Conservation (phyloP, 2,329 filamentous ascomycete species). For the Chaetomium globosum region DNA sequence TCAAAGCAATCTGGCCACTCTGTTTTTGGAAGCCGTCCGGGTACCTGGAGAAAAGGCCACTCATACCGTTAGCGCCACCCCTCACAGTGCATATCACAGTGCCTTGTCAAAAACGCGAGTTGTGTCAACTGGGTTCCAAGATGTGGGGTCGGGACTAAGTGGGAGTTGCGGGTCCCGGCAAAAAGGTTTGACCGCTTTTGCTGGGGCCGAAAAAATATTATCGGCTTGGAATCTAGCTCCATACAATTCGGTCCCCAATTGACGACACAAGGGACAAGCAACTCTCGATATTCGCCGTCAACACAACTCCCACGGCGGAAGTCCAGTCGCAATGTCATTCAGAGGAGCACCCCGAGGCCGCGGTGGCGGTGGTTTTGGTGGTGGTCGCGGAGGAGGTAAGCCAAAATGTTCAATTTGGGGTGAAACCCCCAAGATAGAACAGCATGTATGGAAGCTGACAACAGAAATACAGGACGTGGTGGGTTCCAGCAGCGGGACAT, state of each 20-base stretch:
- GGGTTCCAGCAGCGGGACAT: slow-evolving; percentile 62
- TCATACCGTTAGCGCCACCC: not conserved
- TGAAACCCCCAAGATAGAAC: not conserved
- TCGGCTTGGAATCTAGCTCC: slow-evolving; percentile 12
- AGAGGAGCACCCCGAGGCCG: slow-evolving; percentile 54
- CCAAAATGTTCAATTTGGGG: slow-evolving; percentile 33
- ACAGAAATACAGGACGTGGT: slow-evolving; percentile 54
- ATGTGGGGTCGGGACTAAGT: slow-evolving; percentile 8
- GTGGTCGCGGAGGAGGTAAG: slow-evolving; percentile 55
- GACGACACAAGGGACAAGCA: slow-evolving; percentile 25
- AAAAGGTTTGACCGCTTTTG: slow-evolving; percentile 34
- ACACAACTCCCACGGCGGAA: slow-evolving; percentile 26
- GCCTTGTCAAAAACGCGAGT: not conserved
- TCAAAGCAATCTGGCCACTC: slow-evolving; percentile 35
- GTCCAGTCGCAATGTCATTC: slow-evolving; percentile 59
- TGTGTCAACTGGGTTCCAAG: not conserved
- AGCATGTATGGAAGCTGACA: slow-evolving; percentile 2
- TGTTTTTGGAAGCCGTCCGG: slow-evolving; percentile 24
- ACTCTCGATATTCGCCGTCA: slow-evolving; percentile 22
- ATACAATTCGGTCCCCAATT: slow-evolving; percentile 18
- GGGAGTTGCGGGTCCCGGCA: slow-evolving; percentile 19
- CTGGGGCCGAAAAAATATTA: slow-evolving; percentile 32
- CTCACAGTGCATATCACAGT: slow-evolving; percentile 21
- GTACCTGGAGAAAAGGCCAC: slow-evolving; percentile 10
- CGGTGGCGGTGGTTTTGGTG: slow-evolving; percentile 49